Evolutionary conservation across 495 filamentous ascomycete species (phyloP).

Genomic region (Daldinia childiae): DNA sequence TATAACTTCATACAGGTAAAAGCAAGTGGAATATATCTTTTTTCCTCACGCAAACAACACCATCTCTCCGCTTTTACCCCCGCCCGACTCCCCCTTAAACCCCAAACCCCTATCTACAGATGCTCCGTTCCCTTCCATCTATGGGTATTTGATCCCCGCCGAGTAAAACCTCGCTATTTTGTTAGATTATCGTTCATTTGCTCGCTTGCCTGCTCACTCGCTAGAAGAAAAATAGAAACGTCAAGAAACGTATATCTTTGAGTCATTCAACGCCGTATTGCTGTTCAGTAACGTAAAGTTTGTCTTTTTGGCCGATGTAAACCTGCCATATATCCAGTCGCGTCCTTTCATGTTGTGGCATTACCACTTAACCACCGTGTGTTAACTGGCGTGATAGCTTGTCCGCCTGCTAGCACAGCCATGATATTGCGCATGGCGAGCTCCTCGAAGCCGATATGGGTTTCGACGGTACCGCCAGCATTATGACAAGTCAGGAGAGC

Average conservation of each 20-base stretch:
- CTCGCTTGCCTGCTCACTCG: constrained; percentile 8
- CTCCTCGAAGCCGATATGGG: constrained; percentile 76
- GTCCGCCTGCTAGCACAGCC: constrained; percentile 62
- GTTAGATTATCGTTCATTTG: constrained; percentile 7
- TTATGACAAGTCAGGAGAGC: constrained; percentile 76
- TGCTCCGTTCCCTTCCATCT: constrained; percentile 32
- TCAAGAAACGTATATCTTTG: not conserved
- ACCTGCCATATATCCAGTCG: not conserved
- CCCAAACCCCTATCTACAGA: constrained; percentile 34
- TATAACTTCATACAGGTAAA: constrained; percentile 19
- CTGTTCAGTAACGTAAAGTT: not conserved
- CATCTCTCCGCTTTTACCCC: not conserved
- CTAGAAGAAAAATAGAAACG: not conserved
- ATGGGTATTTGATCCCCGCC: constrained; percentile 33
- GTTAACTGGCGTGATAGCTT: constrained; percentile 74
- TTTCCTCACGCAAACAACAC: constrained; percentile 21
- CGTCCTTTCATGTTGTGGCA: constrained; percentile 1
- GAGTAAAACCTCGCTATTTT: constrained; percentile 15
- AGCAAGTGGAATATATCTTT: constrained; percentile 17
- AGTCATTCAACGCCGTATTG: not conserved
- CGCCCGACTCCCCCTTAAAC: constrained; percentile 26
- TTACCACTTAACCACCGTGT: constrained; percentile 56
- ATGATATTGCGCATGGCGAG: constrained; percentile 77
- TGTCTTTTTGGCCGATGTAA: not conserved
- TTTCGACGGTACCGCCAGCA: constrained; percentile 76